A percentile compares a stretch with the other conserved stretches of the same genome.
phyloP scores from a whole-genome alignment of 495 filamentous ascomycete species.

The Massariosphaeria phaeospora region DNA sequence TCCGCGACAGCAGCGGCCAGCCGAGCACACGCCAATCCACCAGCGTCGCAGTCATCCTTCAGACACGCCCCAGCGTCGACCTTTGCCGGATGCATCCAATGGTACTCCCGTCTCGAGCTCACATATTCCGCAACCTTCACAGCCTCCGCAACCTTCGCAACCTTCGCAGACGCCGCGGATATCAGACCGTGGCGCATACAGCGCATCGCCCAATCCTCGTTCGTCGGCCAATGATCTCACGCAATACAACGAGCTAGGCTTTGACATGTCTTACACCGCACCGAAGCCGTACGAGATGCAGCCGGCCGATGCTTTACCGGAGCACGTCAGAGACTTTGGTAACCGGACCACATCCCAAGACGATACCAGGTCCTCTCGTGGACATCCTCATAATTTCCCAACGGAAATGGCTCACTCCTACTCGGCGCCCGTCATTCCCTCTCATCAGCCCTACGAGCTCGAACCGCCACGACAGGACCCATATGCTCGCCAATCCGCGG shows the following conservation, averaged over 20 bases:
- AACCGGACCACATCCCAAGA: conserved; percentile 22
- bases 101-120: conserved; percentile 8
- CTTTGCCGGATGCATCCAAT: conserved; percentile 19
- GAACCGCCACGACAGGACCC: neutral
- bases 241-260: conserved; percentile 15
- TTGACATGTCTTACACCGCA: conserved; percentile 27
- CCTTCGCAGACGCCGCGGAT: too few relatives aligned
- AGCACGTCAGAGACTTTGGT: conserved; percentile 2
- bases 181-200: conserved; percentile 10
- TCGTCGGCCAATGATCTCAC: neutral
- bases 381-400: conserved; percentile 9
- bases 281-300: conserved; percentile 29
- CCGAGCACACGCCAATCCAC: conserved; percentile 23
- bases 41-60: conserved; percentile 17
- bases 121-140: conserved; percentile 20
- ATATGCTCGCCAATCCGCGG: conserved; percentile 1
- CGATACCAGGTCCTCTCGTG: conserved; percentile 13
- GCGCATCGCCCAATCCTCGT: neutral
- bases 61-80: conserved; percentile 13
- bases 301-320: conserved; percentile 19
- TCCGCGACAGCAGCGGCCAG: conserved; percentile 26
- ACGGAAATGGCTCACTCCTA: conserved; percentile 35
- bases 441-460: conserved; percentile 15
- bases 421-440: conserved; percentile 26
- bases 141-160: neutral